Evolutionary conservation across 2,329 filamentous ascomycete species (phyloP).

Genomic region (Nectriaceae sp.): DNA sequence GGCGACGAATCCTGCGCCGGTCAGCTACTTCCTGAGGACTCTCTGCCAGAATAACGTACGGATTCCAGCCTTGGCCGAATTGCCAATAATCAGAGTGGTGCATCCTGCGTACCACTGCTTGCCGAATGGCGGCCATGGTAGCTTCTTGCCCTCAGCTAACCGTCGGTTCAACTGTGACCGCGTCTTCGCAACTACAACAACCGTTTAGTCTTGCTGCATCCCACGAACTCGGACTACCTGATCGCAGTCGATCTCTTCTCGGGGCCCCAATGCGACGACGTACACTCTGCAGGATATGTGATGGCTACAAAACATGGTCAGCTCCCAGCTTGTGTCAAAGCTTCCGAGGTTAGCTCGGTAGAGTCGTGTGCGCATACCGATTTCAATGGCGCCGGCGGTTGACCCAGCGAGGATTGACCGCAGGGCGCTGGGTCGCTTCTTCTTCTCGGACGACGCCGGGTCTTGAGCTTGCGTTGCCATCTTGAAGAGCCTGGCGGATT

Average conservation of each 20-base stretch:
- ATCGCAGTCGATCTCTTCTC: not conserved
- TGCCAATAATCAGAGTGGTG: conserved; percentile 94
- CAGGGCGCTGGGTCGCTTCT: conserved; percentile 68
- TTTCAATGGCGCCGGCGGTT: conserved; percentile 92
- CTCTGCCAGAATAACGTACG: conserved; percentile 54
- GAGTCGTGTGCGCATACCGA: conserved; percentile 56
- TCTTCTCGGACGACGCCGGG: conserved; percentile 30
- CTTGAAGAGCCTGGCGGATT: conserved; percentile 6
- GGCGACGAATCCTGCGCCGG: conserved; percentile 68
- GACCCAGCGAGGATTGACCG: conserved; percentile 91
- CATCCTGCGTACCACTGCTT: conserved; percentile 96
- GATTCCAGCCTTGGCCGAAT: conserved; percentile 94
- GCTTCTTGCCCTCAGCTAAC: conserved; percentile 78
- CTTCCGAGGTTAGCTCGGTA: not conserved
- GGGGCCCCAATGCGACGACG: too few relatives aligned
- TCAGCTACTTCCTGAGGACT: conserved; percentile 12
- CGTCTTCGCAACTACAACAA: conserved; percentile 79
- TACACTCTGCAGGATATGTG: conserved; percentile 93
- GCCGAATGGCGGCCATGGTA: conserved; percentile 94
- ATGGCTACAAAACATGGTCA: conserved; percentile 57
- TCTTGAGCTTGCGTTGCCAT: conserved; percentile 33
- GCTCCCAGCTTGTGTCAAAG: conserved; percentile 6
- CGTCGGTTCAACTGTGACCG: conserved; percentile 88
- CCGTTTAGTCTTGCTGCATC: not conserved
- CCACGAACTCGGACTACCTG: too few relatives aligned